Conservation (phyloP, 805 yeast genomes). For the Sugiyamaella valdiviana region DNA sequence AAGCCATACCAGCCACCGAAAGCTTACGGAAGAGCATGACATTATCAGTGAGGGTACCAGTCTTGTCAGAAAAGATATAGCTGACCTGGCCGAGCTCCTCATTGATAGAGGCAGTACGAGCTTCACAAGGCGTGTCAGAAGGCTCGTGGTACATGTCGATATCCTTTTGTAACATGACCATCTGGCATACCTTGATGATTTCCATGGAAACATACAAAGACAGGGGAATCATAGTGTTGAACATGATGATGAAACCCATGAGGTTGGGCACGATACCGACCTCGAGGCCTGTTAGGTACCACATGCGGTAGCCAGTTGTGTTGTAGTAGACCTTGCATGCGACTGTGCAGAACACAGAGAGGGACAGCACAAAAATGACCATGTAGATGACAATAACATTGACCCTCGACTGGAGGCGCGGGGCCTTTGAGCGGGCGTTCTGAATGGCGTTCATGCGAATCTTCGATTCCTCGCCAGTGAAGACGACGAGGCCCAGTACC, state of each 20-base stretch:
- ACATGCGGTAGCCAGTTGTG: conserved; percentile 39
- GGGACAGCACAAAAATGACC: conserved; percentile 70
- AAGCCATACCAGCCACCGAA: conserved; percentile 79
- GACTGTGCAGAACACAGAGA: conserved; percentile 76
- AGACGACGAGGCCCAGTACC: conserved; percentile 73
- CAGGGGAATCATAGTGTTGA: conserved; percentile 89
- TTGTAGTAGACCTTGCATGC: conserved; percentile 57
- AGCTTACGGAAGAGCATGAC: conserved; percentile 87
- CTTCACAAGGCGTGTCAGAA: conserved; percentile 86
- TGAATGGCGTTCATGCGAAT: conserved; percentile 91
- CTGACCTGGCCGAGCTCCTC: conserved; percentile 97
- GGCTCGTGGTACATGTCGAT: conserved; percentile 88
- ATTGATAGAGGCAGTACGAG: conserved; percentile 88
- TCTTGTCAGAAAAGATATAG: conserved; percentile 90
- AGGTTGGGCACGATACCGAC: conserved; percentile 84
- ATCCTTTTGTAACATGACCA: conserved; percentile 76
- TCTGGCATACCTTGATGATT: conserved; percentile 83
- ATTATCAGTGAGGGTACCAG: conserved; percentile 95
- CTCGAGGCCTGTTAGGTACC: conserved; percentile 71
- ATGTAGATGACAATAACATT: conserved; percentile 79
- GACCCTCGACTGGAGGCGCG: conserved; percentile 77
- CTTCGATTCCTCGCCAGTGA: conserved; percentile 94
- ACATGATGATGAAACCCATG: conserved; percentile 96
- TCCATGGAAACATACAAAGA: conserved; percentile 96
- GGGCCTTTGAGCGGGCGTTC: conserved; percentile 88